Conservation (phyloP, 192 early-diverging fungal genomes). For the Fimicolochytrium jonesii region DNA sequence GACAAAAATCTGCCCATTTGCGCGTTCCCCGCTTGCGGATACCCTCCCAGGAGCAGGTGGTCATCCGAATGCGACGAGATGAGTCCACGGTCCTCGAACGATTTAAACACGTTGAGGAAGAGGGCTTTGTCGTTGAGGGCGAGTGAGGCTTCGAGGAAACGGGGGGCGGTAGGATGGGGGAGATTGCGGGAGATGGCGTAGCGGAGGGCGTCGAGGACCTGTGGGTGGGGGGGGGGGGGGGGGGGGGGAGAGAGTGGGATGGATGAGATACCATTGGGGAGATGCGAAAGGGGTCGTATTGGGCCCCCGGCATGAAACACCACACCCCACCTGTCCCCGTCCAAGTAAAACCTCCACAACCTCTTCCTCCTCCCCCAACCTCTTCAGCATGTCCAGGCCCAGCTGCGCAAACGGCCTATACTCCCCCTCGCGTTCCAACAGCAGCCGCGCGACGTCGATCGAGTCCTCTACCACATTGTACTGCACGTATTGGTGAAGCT, state of each 20-base stretch:
- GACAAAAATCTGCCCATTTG: slow-evolving; percentile 29
- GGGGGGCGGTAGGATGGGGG: not conserved
- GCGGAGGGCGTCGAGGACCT: slow-evolving; percentile 38
- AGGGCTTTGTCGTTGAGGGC: slow-evolving; percentile 32
- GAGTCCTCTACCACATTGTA: slow-evolving; percentile 31
- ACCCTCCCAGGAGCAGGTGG: not conserved
- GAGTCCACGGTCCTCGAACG: slow-evolving; percentile 40
- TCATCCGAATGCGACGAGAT: slow-evolving; percentile 6
- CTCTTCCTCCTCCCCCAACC: slow-evolving; percentile 17
- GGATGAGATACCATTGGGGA: not conserved
- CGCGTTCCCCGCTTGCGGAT: slow-evolving; percentile 1
- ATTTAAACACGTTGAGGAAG: slow-evolving; percentile 43
- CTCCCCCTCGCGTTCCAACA: not conserved
- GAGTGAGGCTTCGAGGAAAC: slow-evolving; percentile 37
- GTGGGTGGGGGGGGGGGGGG: too few relatives aligned
- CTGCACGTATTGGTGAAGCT: slow-evolving; percentile 27
- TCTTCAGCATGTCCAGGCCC: slow-evolving; percentile 34
- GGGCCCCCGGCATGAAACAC: too few relatives aligned
- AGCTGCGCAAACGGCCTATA: slow-evolving; percentile 17
- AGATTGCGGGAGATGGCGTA: slow-evolving; percentile 18
- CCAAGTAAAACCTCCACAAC: slow-evolving; percentile 25
- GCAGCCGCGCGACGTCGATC: slow-evolving; percentile 17
- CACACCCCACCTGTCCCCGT: slow-evolving; percentile 23
- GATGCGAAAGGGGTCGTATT: too few relatives aligned
- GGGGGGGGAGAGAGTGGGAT: too few relatives aligned